Percentiles rank a stretch among this genome's conserved stretches.
Conservation (phyloP, 352 stramenopile species). For the Phytophthora capsici region DNA sequence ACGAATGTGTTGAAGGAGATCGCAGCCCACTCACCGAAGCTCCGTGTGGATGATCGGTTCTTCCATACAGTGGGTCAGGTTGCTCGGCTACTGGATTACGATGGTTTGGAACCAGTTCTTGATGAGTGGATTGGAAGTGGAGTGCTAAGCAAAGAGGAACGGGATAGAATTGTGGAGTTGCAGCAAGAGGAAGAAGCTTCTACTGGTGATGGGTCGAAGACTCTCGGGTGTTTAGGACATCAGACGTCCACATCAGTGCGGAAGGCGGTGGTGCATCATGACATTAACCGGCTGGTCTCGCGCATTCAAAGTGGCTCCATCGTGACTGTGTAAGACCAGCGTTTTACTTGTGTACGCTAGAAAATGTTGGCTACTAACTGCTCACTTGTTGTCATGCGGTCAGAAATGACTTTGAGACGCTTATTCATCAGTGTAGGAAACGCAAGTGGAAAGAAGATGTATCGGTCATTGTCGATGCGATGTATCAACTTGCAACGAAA, state of each 20-base stretch:
- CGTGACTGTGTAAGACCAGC: conserved; percentile 59
- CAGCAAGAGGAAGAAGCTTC: conserved; percentile 22
- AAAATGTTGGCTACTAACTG: conserved; percentile 1
- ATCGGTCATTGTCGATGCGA: conserved; percentile 59
- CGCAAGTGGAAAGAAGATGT: conserved; percentile 84
- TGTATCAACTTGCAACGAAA: conserved; percentile 52
- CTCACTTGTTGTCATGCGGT: neutral
- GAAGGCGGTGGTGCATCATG: conserved; percentile 72
- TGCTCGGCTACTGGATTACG: conserved; percentile 37
- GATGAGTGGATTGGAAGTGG: conserved; percentile 44
- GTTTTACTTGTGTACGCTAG: neutral
- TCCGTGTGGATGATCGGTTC: conserved; percentile 56
- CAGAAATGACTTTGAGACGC: conserved; percentile 83
- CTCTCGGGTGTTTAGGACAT: conserved; percentile 61
- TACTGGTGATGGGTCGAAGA: conserved; percentile 40
- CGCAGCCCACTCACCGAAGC: conserved; percentile 31
- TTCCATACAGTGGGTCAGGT: conserved; percentile 52
- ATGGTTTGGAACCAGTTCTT: conserved; percentile 36
- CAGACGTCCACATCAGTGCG: conserved; percentile 72
- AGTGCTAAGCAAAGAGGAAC: conserved; percentile 47
- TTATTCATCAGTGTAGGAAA: conserved; percentile 85
- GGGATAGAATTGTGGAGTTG: conserved; percentile 23
- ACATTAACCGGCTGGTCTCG: conserved; percentile 66
- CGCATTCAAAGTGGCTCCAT: conserved; percentile 50
- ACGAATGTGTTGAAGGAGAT: conserved; percentile 47